Base-by-base conservation (phyloP, 1,284 basidiomycete species). In the Vanrija sp. region DNA sequence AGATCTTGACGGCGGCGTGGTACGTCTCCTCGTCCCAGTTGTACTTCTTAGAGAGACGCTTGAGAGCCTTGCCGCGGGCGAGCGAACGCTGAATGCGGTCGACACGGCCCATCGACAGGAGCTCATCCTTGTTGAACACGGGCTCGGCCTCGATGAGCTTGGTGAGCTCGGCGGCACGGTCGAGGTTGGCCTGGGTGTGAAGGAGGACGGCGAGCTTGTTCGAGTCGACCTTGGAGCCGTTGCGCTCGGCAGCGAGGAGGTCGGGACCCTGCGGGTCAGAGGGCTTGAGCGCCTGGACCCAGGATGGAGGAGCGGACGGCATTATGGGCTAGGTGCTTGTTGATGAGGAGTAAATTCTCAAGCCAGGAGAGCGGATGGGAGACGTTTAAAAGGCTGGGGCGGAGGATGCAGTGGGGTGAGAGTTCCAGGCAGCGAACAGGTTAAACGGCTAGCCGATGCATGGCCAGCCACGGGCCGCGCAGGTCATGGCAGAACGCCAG, bases 221-320 rank as follows among this genome's bases (percentile, higher is more conserved):
- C 12, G 37, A 19, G 45, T 59, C 20, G 39, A 59, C 49, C 8
- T 41, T 18, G 16, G 47, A 51, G 42, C 54, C 57, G 8, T 37
- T 37, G 16, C 57, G 57, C 54, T 59, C 57, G 24, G 51, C 51
- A 10, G 54, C 41, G 48, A 59, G 54, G 23, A 59, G 54, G 38
- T 56, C 54, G 38, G 42, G 20, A 23, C 57, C 57, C 25, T 37
- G 42, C 36, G 61, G 57, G 51, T 19, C 45, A 49, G 52, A 61
- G 39, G 54, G 59, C 51, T 24, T 27, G 53, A 67, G 52, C 54
- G 56, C 35, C 47, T 63, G 27, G 53, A 66, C 61, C 64, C 62
- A 49, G 35, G 54, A 19, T 51, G 63, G 46, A 49, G 64, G 41
- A 60, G 57, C 45, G 56, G 51, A 48, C 14, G 51, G n/a, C 50